A percentile compares a stretch with the other conserved stretches of the same genome.
Evolutionary conservation across 257 asterid species (phyloP).

Genomic region (Nicotiana benthamiana): DNA sequence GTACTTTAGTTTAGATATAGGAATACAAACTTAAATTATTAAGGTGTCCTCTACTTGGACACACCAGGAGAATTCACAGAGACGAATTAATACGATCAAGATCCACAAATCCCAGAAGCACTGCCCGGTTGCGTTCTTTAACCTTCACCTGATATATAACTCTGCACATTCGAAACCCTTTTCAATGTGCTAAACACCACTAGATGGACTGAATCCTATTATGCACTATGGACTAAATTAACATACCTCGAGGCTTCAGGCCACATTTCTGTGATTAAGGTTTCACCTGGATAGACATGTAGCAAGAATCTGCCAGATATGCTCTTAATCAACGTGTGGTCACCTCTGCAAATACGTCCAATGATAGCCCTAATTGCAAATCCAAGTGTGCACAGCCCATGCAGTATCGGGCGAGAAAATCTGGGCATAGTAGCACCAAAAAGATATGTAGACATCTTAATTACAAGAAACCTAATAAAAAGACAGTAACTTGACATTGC

Average conservation of each 20-base stretch:
- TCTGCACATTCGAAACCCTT: conserved; percentile 42
- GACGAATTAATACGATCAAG: conserved; percentile 47
- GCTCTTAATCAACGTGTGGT: conserved; percentile 63
- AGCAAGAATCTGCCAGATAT: conserved; percentile 68
- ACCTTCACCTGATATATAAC: conserved; percentile 81
- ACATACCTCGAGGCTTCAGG: conserved; percentile 65
- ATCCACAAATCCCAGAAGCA: conserved; percentile 65
- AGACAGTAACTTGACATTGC: neutral
- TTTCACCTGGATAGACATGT: conserved; percentile 91
- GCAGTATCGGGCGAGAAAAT: conserved; percentile 85
- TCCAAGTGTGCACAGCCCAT: conserved; percentile 89
- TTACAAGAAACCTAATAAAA: neutral
- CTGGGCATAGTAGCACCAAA: conserved; percentile 14
- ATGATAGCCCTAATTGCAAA: conserved; percentile 75
- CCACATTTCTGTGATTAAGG: conserved; percentile 87
- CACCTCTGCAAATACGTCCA: conserved; percentile 65
- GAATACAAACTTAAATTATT: too few species aligned
- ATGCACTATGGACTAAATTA: neutral
- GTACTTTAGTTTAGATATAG: too few species aligned
- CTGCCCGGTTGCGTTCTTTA: conserved; percentile 72
- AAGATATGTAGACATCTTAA: neutral
- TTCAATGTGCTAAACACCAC: neutral
- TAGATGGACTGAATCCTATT: neutral
- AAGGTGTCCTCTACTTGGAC: neutral
- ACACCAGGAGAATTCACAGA: conserved; percentile 28